phyloP scores from a whole-genome alignment of 2,329 filamentous ascomycete species.

The Coleophoma cylindrospora region DNA sequence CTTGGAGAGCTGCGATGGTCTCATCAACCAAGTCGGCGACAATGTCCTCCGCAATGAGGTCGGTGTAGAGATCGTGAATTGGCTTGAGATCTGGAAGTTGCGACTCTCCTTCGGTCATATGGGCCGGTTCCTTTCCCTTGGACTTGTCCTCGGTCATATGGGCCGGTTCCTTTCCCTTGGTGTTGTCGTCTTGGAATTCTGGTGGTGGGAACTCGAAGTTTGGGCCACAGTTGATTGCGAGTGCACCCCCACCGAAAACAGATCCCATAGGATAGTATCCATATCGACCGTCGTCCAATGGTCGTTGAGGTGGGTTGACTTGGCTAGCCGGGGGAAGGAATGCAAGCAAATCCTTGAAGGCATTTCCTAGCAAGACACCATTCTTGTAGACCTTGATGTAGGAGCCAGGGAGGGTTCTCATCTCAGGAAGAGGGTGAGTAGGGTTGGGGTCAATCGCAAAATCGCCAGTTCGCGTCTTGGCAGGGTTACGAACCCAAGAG shows the following conservation, averaged over 20 bases:
- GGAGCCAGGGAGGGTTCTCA: slow-evolving; percentile 82
- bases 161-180: not conserved
- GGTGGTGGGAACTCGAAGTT: slow-evolving; percentile 86
- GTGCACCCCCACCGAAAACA: slow-evolving; percentile 85
- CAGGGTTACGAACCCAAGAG: slow-evolving; percentile 27
- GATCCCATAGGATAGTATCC: slow-evolving; percentile 95
- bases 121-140: not conserved
- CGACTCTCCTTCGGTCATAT: too few relatives aligned
- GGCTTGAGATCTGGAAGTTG: not conserved
- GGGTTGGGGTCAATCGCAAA: slow-evolving; percentile 56
- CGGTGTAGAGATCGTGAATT: not conserved
- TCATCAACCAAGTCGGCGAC: not conserved
- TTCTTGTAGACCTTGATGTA: slow-evolving; percentile 92
- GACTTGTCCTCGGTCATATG: not conserved
- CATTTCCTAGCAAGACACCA: slow-evolving; percentile 76
- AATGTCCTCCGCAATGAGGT: not conserved
- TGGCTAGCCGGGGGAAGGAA: slow-evolving; percentile 89
- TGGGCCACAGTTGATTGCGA: slow-evolving; percentile 90
- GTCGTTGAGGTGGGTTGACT: slow-evolving; percentile 47
- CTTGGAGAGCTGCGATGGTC: not conserved
- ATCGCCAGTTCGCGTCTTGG: slow-evolving; percentile 27
- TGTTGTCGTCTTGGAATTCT: slow-evolving; percentile 22
- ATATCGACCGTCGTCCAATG: slow-evolving; percentile 88
- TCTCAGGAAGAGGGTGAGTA: slow-evolving; percentile 66
- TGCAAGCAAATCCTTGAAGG: slow-evolving; percentile 81